A percentile compares a stretch with the other conserved stretches of the same genome.
Conservation (phyloP, 208 protist genomes). For the Leishmania lainsoni region DNA sequence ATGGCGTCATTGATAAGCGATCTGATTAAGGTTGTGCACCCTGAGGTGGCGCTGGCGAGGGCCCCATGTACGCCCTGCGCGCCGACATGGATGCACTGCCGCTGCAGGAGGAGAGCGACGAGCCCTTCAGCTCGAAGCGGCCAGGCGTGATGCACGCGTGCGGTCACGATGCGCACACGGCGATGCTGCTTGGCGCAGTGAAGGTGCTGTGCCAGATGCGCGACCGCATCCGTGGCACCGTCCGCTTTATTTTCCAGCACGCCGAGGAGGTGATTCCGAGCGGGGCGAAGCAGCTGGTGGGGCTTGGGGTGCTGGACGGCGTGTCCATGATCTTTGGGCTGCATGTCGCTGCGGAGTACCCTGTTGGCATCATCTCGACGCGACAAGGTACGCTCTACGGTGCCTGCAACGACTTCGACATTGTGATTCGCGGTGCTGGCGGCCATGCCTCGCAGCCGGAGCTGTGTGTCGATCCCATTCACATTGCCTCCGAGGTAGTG, state of each 20-base stretch:
- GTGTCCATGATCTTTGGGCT: conserved; percentile 72
- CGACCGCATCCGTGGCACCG: conserved; percentile 56
- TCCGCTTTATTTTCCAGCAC: conserved; percentile 85
- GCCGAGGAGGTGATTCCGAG: conserved; percentile 70
- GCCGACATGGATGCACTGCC: conserved; percentile 79
- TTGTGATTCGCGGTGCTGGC: conserved; percentile 64
- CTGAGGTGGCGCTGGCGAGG: conserved; percentile 46
- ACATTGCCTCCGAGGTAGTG: conserved; percentile 60
- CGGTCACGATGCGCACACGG: conserved; percentile 72
- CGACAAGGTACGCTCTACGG: too few relatives aligned
- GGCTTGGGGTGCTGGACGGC: conserved; percentile 53
- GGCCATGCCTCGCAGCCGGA: conserved; percentile 75
- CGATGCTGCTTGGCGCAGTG: conserved; percentile 68
- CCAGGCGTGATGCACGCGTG: conserved; percentile 75
- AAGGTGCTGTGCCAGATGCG: conserved; percentile 58
- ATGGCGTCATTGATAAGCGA: conserved; percentile 25
- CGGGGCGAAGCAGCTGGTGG: conserved; percentile 64
- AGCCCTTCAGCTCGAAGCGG: conserved; percentile 58
- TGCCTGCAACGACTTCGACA: conserved; percentile 73
- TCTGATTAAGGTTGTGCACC: conserved; percentile 32
- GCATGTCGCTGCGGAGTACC: too few relatives aligned
- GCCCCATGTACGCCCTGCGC: conserved; percentile 64
- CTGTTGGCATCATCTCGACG: too few relatives aligned
- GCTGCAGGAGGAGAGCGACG: conserved; percentile 58
- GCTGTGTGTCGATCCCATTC: conserved; percentile 68